Percentiles rank a stretch among this genome's conserved stretches.
phyloP scores from a whole-genome alignment of 2,329 filamentous ascomycete genomes.

The Aspergillus piperis region DNA sequence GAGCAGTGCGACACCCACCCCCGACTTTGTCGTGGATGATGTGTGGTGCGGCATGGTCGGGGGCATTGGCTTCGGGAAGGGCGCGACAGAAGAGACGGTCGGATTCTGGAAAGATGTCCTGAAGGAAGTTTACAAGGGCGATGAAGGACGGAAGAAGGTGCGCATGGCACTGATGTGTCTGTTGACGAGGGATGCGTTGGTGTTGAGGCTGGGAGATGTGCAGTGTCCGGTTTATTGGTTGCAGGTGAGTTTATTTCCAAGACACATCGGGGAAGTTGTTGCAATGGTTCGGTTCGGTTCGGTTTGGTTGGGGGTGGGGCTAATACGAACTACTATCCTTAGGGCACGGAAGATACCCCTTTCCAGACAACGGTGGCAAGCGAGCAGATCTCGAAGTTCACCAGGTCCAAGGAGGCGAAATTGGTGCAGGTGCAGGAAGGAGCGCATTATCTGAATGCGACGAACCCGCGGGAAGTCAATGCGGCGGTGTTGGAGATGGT shows the following conservation, averaged over 20 bases:
- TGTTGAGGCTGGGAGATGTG: constrained; percentile 49
- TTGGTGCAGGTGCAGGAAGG: constrained; percentile 50
- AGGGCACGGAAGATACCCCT: constrained; percentile 23
- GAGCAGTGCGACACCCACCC: constrained; percentile 41
- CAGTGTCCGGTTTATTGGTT: constrained; percentile 55
- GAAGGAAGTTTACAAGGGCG: constrained; percentile 50
- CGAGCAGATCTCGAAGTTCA: constrained; percentile 53
- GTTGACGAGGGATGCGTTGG: constrained; percentile 51
- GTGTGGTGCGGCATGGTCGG: constrained; percentile 50
- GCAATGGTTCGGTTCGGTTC: not conserved
- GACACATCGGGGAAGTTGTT: not conserved
- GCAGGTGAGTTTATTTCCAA: constrained; percentile 36
- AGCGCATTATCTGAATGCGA: constrained; percentile 53
- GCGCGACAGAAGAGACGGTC: constrained; percentile 37
- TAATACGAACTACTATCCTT: not conserved
- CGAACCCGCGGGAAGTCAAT: constrained; percentile 49
- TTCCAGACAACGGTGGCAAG: constrained; percentile 20
- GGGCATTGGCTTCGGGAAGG: constrained; percentile 50
- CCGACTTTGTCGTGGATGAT: constrained; percentile 46
- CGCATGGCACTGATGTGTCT: constrained; percentile 55
- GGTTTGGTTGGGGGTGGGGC: not conserved
- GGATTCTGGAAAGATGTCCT: constrained; percentile 50
- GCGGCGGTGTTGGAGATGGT: constrained; percentile 28
- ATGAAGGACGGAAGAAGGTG: constrained; percentile 50
- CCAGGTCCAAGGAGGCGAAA: constrained; percentile 44